Base-by-base conservation (phyloP, 225 moss, liverwort and hornwort genomes). In the Pseudoscleropodium purum region DNA sequence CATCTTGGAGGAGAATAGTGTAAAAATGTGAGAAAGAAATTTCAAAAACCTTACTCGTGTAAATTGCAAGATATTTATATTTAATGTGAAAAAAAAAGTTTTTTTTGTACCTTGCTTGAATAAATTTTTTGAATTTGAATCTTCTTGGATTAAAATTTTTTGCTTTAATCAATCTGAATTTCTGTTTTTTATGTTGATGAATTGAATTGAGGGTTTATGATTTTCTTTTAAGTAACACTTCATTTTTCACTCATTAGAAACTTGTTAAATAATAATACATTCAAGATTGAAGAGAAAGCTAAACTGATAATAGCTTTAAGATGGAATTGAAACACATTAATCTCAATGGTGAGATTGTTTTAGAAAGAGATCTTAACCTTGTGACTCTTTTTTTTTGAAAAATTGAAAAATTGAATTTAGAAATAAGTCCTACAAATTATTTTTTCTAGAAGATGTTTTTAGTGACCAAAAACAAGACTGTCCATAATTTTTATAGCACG, bases 31-130 rank as follows among this genome's bases (percentile, higher is more conserved):
- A 41, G 3, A 8, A 39, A 72, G 7, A 15, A 41, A 16, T 73
- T 73, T 73, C 27, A 27, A 0, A 27, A 27, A 9, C 9, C 8
- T 7, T 43, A 15, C 9, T 0, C 8, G 0, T 43, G 0, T 9
- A 43, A 4, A 43, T 72, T 43, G 5, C 15, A 26, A 72, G 27
- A 43, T 41, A 15, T 72, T 41, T 15, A 26, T 41, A 72, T 41
- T 41, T 3, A 2, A 26, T 41, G 25, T 70, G 8, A 8, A 39
- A 7, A 10, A 67, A 34, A 17, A 34, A 19, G 5, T 9, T 10
- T 11, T 67, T 47, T 24, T 6, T 39, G 2, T 6, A 70, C 68
- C 23, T 68, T n/a, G 11, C 13, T 23, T 23, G 37, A 21, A 21
- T 37, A 37, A 23, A 13, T 39, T 69, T 69, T n/a, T 69, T n/a